Evolutionary conservation across 768 basidiomycete genomes (phyloP).

Genomic region (Coprinopsis strossmayeri): DNA sequence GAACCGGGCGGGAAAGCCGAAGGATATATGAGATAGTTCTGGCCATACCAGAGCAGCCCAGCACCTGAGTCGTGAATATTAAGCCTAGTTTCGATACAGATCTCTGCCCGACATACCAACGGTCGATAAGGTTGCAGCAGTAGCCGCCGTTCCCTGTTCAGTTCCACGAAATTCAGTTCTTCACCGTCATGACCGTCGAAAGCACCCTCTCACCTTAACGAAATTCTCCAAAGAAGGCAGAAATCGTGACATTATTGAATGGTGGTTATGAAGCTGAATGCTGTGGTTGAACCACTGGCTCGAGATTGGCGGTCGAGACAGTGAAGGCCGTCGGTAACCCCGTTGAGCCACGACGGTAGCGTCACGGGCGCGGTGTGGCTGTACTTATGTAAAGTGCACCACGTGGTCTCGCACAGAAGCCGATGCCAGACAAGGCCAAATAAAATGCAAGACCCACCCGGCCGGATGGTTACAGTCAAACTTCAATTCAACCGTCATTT

Average conservation of each 20-base stretch:
- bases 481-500: too few species aligned
- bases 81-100: constrained; percentile 2
- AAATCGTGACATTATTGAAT: constrained; percentile 25
- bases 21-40: constrained; percentile 88
- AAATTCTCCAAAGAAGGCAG: constrained; percentile 41
- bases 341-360: background rate
- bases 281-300: too few species aligned
- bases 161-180: background rate
- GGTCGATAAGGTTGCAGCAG: constrained; percentile 51
- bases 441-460: too few species aligned
- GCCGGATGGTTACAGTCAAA: too few species aligned
- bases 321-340: background rate
- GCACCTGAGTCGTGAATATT: constrained; percentile 35
- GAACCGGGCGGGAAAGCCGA: constrained; percentile 76
- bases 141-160: constrained; percentile 45
- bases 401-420: too few species aligned
- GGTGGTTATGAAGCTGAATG: too few species aligned
- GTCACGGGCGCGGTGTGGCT: too few species aligned
- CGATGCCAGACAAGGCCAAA: too few species aligned
- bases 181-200: background rate
- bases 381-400: too few species aligned
- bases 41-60: constrained; percentile 78
- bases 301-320: background rate
- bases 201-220: constrained; percentile 30
- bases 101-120: constrained; percentile 29